Evolutionary conservation across 2,329 filamentous ascomycete genomes (phyloP).

Genomic region (Blumeria hordei): DNA sequence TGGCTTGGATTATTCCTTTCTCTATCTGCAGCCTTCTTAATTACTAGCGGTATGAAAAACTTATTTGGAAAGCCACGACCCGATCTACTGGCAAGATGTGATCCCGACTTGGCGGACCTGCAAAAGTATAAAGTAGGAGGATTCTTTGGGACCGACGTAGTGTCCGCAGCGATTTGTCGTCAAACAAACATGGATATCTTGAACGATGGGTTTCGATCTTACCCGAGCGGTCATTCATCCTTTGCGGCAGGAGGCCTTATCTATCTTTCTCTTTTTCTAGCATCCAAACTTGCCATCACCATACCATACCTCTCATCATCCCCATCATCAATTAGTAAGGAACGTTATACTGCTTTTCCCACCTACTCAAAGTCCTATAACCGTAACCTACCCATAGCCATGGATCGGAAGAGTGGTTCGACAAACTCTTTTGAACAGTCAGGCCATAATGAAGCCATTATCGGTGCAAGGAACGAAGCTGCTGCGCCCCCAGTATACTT

Average conservation of each 20-base stretch:
- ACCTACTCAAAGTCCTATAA: slow-evolving; percentile 28
- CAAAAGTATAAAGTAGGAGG: slow-evolving; percentile 37
- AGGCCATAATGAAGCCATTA: slow-evolving; percentile 8
- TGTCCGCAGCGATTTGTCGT: slow-evolving; percentile 53
- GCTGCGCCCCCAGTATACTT: slow-evolving; percentile 69
- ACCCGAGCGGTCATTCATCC: slow-evolving; percentile 54
- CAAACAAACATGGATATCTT: slow-evolving; percentile 35
- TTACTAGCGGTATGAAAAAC: slow-evolving; percentile 70
- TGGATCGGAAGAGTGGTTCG: not conserved
- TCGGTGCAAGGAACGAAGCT: slow-evolving; percentile 42
- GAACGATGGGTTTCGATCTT: slow-evolving; percentile 66
- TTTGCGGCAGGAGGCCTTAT: slow-evolving; percentile 57
- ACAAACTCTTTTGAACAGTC: not conserved
- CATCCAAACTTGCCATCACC: slow-evolving; percentile 54
- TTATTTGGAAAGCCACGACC: slow-evolving; percentile 40
- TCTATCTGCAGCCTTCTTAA: slow-evolving; percentile 47
- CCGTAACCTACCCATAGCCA: not conserved
- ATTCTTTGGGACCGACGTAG: slow-evolving; percentile 29
- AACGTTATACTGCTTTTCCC: slow-evolving; percentile 43
- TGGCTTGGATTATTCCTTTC: slow-evolving; percentile 62
- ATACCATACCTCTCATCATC: slow-evolving; percentile 40
- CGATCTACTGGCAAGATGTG: slow-evolving; percentile 43
- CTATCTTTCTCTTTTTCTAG: slow-evolving; percentile 71
- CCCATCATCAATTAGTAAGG: slow-evolving; percentile 22
- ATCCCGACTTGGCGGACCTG: slow-evolving; percentile 46